phyloP scores from a whole-genome alignment of 2,329 filamentous ascomycete genomes.

The Rhynchosporium graminicola region DNA sequence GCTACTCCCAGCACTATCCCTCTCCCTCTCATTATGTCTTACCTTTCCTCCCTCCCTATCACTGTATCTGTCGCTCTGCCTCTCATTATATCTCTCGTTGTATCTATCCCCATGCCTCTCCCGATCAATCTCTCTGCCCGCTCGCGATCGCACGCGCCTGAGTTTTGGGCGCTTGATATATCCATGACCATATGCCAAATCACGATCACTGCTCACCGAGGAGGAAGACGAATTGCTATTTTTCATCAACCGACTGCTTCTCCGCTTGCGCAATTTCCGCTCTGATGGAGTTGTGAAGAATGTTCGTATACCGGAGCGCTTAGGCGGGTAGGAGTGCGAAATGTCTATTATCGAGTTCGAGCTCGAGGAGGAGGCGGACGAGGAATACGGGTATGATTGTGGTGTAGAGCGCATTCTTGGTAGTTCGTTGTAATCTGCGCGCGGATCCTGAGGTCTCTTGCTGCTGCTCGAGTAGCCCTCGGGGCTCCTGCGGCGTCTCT shows the following conservation, averaged over 20 bases:
- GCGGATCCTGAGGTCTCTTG: constrained; percentile 23
- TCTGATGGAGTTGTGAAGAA: constrained; percentile 66
- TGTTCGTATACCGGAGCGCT: constrained; percentile 54
- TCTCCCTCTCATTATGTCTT: constrained; percentile 16
- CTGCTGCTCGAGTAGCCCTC: constrained; percentile 24
- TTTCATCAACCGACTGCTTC: constrained; percentile 54
- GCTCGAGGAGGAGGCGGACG: constrained; percentile 33
- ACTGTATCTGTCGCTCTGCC: constrained; percentile 20
- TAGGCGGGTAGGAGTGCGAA: constrained; percentile 54
- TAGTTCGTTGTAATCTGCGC: constrained; percentile 28
- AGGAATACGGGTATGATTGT: constrained; percentile 26
- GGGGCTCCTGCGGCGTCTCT: constrained; percentile 34
- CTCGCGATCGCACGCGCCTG: constrained; percentile 33
- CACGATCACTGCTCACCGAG: constrained; percentile 58
- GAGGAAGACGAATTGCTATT: constrained; percentile 65
- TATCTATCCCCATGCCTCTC: constrained; percentile 27
- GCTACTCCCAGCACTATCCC: constrained; percentile 27
- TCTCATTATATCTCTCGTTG: constrained; percentile 18
- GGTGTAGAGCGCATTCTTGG: constrained; percentile 29
- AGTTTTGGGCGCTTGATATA: constrained; percentile 43
- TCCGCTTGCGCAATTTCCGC: constrained; percentile 49
- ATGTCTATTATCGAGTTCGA: constrained; percentile 57
- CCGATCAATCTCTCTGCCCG: constrained; percentile 36
- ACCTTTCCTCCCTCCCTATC: constrained; percentile 19
- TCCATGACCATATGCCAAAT: constrained; percentile 67